Evolutionary conservation across 805 yeast species (phyloP), one percentile per base, ranked within the genome.

Genomic region (Yamadazyma endophytica): DNA sequence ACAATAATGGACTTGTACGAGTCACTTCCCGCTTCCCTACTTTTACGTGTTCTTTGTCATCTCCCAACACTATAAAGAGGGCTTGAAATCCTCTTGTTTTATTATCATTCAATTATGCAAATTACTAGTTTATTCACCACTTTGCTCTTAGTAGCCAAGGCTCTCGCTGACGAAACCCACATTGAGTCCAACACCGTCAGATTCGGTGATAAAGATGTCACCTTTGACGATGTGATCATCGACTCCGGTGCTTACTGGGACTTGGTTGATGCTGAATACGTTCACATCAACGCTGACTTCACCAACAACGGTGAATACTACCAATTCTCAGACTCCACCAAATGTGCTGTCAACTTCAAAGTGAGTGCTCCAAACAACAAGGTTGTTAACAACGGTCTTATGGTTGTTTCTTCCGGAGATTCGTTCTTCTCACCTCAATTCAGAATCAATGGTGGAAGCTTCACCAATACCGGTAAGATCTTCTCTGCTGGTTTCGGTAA

Each of bases 221-320:
- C 17, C 23, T 25, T n/a, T 9, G 43, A 32, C 21, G 32, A 25
- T 26, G 40, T 36, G 13, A 31, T 26, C 7, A 38, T 56, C 21
- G 32, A 40, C 11, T 17, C 41, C 4, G 56, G 52, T 21, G 52
- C 40, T 7, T 48, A 42, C 29, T 54, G 47, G 41, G 44, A 58
- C 11, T 42, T 55, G 16, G 39, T 50, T 17, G 41, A 47, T 28
- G 43, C 47, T 24, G 37, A 44, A 11, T 18, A 39, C 15, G 42
- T 49, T 9, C 39, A 36, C 9, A 32, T 54, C 16, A 38, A 42
- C 26, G 60, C 58, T 21, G 29, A 32, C 17, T 37, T 54, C 15
- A 23, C 36, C 21, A 35, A 35, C 17, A 32, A 46, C 12, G 57
- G 56, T 29, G 46, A 42, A 6, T 37, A 51, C 14, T 56, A 42